Evolutionary conservation across 768 basidiomycete genomes (phyloP).

Genomic region (Tricholoma sp.): DNA sequence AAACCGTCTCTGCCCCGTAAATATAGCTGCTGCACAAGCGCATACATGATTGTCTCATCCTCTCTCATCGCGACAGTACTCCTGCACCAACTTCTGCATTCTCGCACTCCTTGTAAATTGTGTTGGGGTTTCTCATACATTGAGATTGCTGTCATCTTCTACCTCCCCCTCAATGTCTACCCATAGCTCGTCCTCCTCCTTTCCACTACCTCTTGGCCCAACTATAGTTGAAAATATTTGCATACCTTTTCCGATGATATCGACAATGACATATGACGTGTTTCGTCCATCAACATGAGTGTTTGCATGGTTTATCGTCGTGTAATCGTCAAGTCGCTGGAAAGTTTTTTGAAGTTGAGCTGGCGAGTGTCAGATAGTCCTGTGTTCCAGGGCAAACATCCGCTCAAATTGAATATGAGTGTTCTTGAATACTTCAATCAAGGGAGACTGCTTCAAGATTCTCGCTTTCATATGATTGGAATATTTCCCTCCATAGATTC

Average conservation of each 20-base stretch:
- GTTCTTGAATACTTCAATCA: slow-evolving; percentile 30
- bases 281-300: not conserved
- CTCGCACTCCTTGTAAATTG: too few species aligned
- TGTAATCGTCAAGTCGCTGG: not conserved
- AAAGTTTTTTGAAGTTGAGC: slow-evolving; percentile 24
- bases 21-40: not conserved
- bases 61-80: too few species aligned
- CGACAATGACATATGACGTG: not conserved
- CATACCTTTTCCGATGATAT: not conserved
- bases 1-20: not conserved
- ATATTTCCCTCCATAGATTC: slow-evolving; percentile 28
- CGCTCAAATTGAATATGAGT: slow-evolving; percentile 17
- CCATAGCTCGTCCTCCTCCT: not conserved
- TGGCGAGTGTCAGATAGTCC: slow-evolving; percentile 20
- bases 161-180: not conserved
- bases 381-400: slow-evolving; percentile 20
- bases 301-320: not conserved
- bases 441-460: slow-evolving; percentile 23
- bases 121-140: not conserved
- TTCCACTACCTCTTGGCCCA: not conserved
- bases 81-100: too few species aligned
- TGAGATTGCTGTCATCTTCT: not conserved
- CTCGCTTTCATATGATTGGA: slow-evolving; percentile 28
- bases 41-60: too few species aligned
- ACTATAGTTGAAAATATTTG: not conserved